A percentile compares a stretch with the other conserved stretches of the same genome.
Evolutionary conservation across 179 eudicot genomes (phyloP).

Genomic region (Silene noctiflora): DNA sequence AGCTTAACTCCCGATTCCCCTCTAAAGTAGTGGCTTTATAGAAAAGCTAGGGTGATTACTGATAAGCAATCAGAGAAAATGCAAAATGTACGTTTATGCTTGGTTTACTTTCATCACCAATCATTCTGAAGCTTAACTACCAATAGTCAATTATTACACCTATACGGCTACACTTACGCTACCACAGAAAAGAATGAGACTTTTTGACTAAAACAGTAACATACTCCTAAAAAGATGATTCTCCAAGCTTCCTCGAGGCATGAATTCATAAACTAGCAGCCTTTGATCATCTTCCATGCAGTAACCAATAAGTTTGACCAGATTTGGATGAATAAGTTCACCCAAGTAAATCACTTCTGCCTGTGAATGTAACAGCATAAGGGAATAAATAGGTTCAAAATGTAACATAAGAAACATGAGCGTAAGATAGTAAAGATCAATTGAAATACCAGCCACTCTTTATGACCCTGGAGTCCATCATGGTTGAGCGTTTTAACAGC

Average conservation of each 20-base stretch:
- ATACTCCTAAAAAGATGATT: conserved; percentile 91
- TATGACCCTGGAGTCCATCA: conserved; percentile 96
- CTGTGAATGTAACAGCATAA: conserved; percentile 40
- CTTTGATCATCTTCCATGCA: conserved; percentile 96
- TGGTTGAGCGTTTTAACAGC: conserved; percentile 93
- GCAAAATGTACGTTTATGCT: too few species aligned
- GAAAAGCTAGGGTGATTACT: too few species aligned
- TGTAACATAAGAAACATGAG: conserved; percentile 48
- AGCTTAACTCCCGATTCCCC: too few species aligned
- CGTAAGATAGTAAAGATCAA: conserved; percentile 45
- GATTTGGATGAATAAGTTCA: conserved; percentile 75
- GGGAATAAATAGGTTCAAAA: not conserved
- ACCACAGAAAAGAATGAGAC: conserved; percentile 12
- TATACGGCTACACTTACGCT: not conserved
- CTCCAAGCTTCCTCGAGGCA: conserved; percentile 98
- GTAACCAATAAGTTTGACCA: conserved; percentile 87
- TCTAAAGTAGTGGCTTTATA: too few species aligned
- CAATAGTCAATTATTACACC: too few species aligned
- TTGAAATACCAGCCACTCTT: conserved; percentile 82
- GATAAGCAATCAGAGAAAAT: too few species aligned
- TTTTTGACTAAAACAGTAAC: conserved; percentile 24
- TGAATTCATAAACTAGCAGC: conserved; percentile 83
- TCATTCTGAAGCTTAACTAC: too few species aligned
- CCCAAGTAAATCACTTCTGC: conserved; percentile 90
- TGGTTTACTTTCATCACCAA: too few species aligned